Conservation (phyloP, 805 yeast genomes). For the Hanseniaspora hatyaiensis region DNA sequence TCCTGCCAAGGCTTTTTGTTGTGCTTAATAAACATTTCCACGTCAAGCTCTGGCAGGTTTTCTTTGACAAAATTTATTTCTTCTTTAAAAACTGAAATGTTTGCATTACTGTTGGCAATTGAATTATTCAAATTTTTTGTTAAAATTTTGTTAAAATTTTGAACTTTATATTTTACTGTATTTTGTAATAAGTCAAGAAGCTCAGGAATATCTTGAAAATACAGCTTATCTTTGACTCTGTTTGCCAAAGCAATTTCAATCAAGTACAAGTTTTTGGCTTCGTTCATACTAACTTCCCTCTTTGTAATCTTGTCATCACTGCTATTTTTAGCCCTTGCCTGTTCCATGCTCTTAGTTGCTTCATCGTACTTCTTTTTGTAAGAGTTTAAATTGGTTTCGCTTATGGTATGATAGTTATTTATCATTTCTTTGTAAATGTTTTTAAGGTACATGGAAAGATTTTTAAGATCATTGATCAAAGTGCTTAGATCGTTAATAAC, state of each 20-base stretch:
- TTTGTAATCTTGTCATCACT: constrained; percentile 50
- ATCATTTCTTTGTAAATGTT: constrained; percentile 45
- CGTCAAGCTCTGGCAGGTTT: constrained; percentile 64
- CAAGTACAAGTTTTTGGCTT: constrained; percentile 72
- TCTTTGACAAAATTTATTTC: constrained; percentile 44
- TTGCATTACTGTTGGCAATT: constrained; percentile 32
- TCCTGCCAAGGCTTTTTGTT: constrained; percentile 68
- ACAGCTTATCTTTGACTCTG: constrained; percentile 83
- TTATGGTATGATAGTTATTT: constrained; percentile 33
- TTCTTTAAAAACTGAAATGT: constrained; percentile 53
- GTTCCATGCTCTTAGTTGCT: constrained; percentile 69
- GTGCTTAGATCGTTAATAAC: not conserved
- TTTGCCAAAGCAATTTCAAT: constrained; percentile 75
- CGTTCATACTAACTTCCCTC: constrained; percentile 70
- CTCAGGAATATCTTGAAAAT: constrained; percentile 87
- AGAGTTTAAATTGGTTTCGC: constrained; percentile 12
- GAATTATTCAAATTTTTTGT: constrained; percentile 8
- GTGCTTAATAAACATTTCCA: constrained; percentile 87
- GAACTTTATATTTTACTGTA: constrained; percentile 66
- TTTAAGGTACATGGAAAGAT: constrained; percentile 25
- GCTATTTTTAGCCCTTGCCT: constrained; percentile 61
- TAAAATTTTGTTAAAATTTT: constrained; percentile 50
- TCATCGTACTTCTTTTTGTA: constrained; percentile 66
- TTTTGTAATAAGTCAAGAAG: constrained; percentile 74
- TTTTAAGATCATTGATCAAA: constrained; percentile 7